Evolutionary conservation across 768 basidiomycete genomes (phyloP).

Genomic region (Serendipita sp.): DNA sequence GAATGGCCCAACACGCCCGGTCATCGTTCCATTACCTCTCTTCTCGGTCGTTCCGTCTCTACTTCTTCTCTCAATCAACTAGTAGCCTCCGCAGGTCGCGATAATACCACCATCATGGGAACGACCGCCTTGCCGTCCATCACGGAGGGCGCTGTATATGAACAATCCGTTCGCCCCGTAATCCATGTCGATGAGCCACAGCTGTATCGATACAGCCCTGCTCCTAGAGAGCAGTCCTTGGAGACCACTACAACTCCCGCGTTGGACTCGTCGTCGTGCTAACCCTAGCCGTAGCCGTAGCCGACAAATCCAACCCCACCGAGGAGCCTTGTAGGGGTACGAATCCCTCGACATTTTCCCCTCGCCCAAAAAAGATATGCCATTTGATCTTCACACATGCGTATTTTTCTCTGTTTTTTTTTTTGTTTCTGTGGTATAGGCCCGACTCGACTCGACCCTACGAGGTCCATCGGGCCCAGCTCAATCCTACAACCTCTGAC

Average conservation of each 20-base stretch:
- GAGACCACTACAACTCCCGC: not conserved
- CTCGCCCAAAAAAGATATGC: not conserved
- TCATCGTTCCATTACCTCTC: not conserved
- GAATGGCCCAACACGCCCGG: constrained; percentile 1
- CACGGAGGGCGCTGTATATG: constrained; percentile 3
- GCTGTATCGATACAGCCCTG: constrained; percentile 3
- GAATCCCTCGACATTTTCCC: not conserved
- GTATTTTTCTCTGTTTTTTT: not conserved
- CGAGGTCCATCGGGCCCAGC: not conserved
- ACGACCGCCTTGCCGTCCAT: not conserved
- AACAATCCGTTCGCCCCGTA: not conserved
- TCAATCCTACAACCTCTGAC: not conserved
- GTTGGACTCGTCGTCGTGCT: not conserved
- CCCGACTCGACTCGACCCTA: not conserved
- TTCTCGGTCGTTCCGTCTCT: not conserved
- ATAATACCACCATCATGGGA: not conserved
- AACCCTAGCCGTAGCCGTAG: not conserved
- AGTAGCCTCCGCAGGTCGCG: not conserved
- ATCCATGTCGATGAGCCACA: constrained; percentile 1
- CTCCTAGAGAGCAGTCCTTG: not conserved
- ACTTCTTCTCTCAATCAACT: not conserved
- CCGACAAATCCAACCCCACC: not conserved
- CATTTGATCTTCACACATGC: not conserved
- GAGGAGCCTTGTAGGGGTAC: not conserved
- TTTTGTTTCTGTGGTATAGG: not conserved